Base-by-base conservation (phyloP, 1,284 basidiomycete species). In the Spongiforma sp. region DNA sequence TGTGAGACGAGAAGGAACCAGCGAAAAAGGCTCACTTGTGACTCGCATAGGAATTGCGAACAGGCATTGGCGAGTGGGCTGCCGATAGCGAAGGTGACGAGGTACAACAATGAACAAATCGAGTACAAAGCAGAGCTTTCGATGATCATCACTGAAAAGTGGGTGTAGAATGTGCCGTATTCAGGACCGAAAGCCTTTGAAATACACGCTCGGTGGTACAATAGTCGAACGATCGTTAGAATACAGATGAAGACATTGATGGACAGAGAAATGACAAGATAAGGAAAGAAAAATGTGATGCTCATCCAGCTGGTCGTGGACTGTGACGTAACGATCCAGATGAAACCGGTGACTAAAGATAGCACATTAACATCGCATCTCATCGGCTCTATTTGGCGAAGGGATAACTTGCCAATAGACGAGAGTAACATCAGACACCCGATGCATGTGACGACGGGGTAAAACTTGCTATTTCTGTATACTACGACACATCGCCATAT, bases 401-500 rank as follows among this genome's bases (percentile, higher is more conserved):
- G 11, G 53, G 43, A 67, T 34, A 70, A 6, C 76, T 37, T 57
- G 66, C 74, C 69, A 30, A 78, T 61, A 5, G 73, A 69, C 19
- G 69, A 64, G 21, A 76, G 59, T 10, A 77, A 54, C 64, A 75
- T 62, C 19, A 76, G 1, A 17, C 48, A 61, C 36, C 74, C 74
- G 14, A 74, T 63, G 15, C 12, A 55, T 17, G 66, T 53, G 28
- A 75, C 68, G 4, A 68, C 4, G 9, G 10, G 3, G 57, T 75
- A 65, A 17, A 74, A 67, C 41, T 12, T 71, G 64, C 75, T 76
- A 43, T 77, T 74, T 63, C 63, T 75, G 59, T 75, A 79, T 28
- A 79, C 71, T 28, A 79, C 72, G 24, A 74, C 68, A 53, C 70
- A 73, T 7, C 78, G 76, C 77, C 79, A 80, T 58, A 79, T 68